Base-by-base conservation (phyloP, 345 rosid genomes). In the Psidium guajava region DNA sequence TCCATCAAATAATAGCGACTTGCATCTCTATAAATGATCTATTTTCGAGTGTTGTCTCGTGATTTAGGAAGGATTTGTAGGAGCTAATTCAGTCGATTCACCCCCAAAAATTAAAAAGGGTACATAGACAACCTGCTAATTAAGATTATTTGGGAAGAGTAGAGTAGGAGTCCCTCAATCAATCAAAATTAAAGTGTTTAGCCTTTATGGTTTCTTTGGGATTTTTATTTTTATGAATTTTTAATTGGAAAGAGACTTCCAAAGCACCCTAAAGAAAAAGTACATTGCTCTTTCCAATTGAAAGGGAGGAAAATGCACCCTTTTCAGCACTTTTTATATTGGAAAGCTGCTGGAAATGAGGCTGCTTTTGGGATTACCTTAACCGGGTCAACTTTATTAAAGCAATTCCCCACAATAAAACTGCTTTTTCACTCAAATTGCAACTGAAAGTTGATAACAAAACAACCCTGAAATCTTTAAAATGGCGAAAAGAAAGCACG, bases 201-300 rank as follows among this genome's bases (percentile, higher is more conserved):
- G 27, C 16, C 85, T 83, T 40, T 83, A 57, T 24, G 14, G 59
- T 27, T 28, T 83, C 49, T 83, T 36, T 28, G 16, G 47, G 11
- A 36, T 21, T 55, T 20, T 6, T 82, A 27, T 12, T 54, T 20
- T 64, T 64, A 3, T 6, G 14, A 64, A 24, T 73, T 73, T 73
- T 64, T 11, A 64, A 84, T 82, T 25, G 85, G 91, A 91, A 87
- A 92, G 86, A 88, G 87, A 89, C 89, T 92, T 52, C 36, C 84
- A 92, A 93, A 92, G 94, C 94, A 89, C 82, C 92, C 58, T 80
- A 89, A 91, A 92, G 88, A 87, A 89, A 92, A 94, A 91, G 93
- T 85, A 87, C 87, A 82, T 47, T 50, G 82, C 86, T 93, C 90
- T 85, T 51, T 82, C 58, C 36, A 52, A 85, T 86, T 84, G 28